A percentile compares a stretch with the other conserved stretches of the same genome.
Conservation (phyloP, 2,329 filamentous ascomycete genomes). For the Pseudopyricularia cyperi region DNA sequence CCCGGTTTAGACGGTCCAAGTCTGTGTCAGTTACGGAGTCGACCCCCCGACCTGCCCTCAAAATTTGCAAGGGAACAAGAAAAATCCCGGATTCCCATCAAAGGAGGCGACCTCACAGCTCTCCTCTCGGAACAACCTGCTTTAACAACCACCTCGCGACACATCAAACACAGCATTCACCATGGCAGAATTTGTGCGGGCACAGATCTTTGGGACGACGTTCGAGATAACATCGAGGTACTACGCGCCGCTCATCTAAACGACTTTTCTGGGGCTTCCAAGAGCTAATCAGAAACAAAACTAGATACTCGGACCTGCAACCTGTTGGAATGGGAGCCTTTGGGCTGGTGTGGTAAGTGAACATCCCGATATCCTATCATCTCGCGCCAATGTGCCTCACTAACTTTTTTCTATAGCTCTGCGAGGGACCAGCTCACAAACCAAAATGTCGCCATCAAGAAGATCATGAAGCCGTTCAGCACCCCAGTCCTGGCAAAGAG, state of each 20-base stretch:
- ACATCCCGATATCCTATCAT: not conserved
- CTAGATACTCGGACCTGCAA: slow-evolving; percentile 91
- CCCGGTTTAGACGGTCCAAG: too few species aligned
- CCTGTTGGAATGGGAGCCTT: slow-evolving; percentile 99
- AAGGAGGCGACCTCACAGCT: too few species aligned
- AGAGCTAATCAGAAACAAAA: not conserved
- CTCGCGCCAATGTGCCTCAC: slow-evolving; percentile 7
- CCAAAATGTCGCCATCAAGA: slow-evolving; percentile 97
- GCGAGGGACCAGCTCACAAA: slow-evolving; percentile 95
- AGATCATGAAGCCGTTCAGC: slow-evolving; percentile 99
- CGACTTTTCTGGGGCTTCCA: not conserved
- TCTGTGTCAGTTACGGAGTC: too few species aligned
- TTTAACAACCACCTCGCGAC: not conserved
- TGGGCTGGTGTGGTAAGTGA: slow-evolving; percentile 84
- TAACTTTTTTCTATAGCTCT: slow-evolving; percentile 45
- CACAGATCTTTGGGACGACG: slow-evolving; percentile 98
- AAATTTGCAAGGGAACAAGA: too few species aligned
- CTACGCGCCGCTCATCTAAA: slow-evolving; percentile 6
- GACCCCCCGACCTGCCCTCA: too few species aligned
- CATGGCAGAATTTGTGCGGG: slow-evolving; percentile 99
- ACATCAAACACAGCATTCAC: slow-evolving; percentile 20
- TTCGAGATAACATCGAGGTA: slow-evolving; percentile 99
- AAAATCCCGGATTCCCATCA: too few species aligned
- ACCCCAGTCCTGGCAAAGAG: slow-evolving; percentile 97
- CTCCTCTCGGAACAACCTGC: not conserved